A percentile compares a stretch with the other conserved stretches of the same genome.
These are phyloP conservation scores for Hydnomerulius pinastri DNA, from an alignment of 768 basidiomycete species.

Conservation along the genomic window DNA sequence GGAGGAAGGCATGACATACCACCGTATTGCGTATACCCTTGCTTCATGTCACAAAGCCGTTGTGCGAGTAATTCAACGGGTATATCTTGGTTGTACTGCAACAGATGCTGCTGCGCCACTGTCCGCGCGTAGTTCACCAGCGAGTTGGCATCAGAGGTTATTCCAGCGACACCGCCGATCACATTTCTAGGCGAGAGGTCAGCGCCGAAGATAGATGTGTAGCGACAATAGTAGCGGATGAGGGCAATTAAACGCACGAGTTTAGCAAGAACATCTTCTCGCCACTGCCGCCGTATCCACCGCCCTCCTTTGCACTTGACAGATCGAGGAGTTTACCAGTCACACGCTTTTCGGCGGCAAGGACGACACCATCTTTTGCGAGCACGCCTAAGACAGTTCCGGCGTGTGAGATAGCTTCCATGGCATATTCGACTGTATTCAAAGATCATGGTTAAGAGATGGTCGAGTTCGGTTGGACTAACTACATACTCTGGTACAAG, in stretches of 20 bases:
- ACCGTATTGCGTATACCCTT: slow-evolving; percentile 97
- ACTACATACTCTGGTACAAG: slow-evolving; percentile 85
- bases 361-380: slow-evolving; percentile 87
- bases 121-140: slow-evolving; percentile 92
- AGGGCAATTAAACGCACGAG: slow-evolving; percentile 51
- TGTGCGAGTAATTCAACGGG: slow-evolving; percentile 96
- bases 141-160: slow-evolving; percentile 97
- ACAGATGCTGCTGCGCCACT: slow-evolving; percentile 86
- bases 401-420: slow-evolving; percentile 98
- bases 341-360: slow-evolving; percentile 97
- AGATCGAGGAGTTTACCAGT: slow-evolving; percentile 97
- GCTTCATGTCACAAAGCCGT: slow-evolving; percentile 94
- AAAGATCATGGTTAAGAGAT: slow-evolving; percentile 6
- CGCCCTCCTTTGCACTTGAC: slow-evolving; percentile 76
- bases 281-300: slow-evolving; percentile 89
- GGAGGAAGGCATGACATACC: slow-evolving; percentile 46
- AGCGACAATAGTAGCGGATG: background rate
- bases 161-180: slow-evolving; percentile 91
- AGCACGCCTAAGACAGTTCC: slow-evolving; percentile 92
- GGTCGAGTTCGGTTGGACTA: background rate
- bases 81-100: slow-evolving; percentile 95
- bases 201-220: slow-evolving; percentile 4
- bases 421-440: slow-evolving; percentile 92
- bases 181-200: slow-evolving; percentile 71
- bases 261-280: slow-evolving; percentile 98